Evolutionary conservation across 208 protist species (phyloP).

Genomic region (Leptomonas seymouri): DNA sequence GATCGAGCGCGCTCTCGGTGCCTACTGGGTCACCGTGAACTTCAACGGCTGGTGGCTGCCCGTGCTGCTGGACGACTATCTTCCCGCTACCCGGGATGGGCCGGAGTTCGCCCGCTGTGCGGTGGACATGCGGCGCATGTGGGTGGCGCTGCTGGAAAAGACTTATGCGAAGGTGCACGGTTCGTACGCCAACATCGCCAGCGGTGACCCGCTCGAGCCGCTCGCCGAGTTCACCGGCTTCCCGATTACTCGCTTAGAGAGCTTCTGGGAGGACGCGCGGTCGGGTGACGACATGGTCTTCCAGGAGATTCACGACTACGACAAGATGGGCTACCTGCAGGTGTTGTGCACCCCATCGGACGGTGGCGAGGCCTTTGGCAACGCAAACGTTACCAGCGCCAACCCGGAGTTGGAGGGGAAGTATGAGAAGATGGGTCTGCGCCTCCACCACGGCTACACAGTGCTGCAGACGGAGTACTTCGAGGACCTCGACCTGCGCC

Average conservation of each 20-base stretch:
- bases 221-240: conserved; percentile 82
- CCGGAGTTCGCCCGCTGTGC: conserved; percentile 68
- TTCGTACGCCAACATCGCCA: conserved; percentile 80
- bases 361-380: conserved; percentile 40
- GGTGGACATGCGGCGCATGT: conserved; percentile 75
- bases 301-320: conserved; percentile 52
- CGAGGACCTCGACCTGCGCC: conserved; percentile 61
- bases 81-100: conserved; percentile 60
- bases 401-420: conserved; percentile 48
- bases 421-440: conserved; percentile 67
- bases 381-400: conserved; percentile 37
- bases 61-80: conserved; percentile 80
- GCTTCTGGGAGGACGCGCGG: conserved; percentile 48
- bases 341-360: conserved; percentile 74
- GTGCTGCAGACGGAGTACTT: conserved; percentile 54
- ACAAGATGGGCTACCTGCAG: conserved; percentile 49
- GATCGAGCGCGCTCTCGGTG: conserved; percentile 61
- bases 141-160: conserved; percentile 86
- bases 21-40: conserved; percentile 81
- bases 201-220: conserved; percentile 75
- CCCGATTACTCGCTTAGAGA: conserved; percentile 68
- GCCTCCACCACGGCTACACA: conserved; percentile 68
- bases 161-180: conserved; percentile 87
- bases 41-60: conserved; percentile 86
- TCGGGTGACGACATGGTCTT: conserved; percentile 57